These are phyloP conservation scores for Stromatinia cepivora DNA, from an alignment of 2,329 filamentous ascomycete species.

Conservation along the genomic window DNA sequence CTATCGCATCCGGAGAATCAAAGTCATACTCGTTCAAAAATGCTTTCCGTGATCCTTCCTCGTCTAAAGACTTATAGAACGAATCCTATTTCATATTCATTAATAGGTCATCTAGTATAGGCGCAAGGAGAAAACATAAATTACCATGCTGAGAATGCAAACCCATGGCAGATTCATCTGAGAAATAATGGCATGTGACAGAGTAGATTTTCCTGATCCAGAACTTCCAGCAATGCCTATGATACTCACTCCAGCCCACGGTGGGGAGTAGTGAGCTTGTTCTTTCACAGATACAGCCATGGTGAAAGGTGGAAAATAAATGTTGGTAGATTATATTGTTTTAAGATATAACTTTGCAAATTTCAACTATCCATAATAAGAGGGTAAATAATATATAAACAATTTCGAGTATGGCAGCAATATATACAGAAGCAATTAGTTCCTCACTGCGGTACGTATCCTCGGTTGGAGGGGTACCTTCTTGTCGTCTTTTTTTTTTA, in stretches of 20 bases:
- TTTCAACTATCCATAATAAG: background rate
- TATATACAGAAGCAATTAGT: conserved; percentile 10
- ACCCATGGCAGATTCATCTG: conserved; percentile 95
- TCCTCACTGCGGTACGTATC: background rate
- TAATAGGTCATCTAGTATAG: background rate
- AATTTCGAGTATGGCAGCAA: background rate
- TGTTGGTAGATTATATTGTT: background rate
- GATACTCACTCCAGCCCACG: conserved; percentile 95
- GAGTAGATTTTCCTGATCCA: conserved; percentile 89
- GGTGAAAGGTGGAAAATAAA: background rate
- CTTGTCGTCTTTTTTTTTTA: background rate
- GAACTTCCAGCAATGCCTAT: conserved; percentile 96
- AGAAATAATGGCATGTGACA: conserved; percentile 87
- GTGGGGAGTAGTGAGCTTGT: conserved; percentile 79
- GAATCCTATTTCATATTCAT: conserved; percentile 67
- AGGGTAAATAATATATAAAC: background rate
- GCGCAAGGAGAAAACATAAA: conserved; percentile 30
- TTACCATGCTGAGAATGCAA: conserved; percentile 93
- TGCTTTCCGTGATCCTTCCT: conserved; percentile 75
- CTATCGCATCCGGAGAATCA: conserved; percentile 89
- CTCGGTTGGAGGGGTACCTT: background rate
- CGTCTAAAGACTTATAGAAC: conserved; percentile 87
- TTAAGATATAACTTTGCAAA: background rate
- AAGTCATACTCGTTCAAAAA: conserved; percentile 95
- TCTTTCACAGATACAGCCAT: conserved; percentile 33